These are phyloP conservation scores for Podospora comata DNA, from an alignment of 495 filamentous ascomycete species.

Conservation along the genomic window DNA sequence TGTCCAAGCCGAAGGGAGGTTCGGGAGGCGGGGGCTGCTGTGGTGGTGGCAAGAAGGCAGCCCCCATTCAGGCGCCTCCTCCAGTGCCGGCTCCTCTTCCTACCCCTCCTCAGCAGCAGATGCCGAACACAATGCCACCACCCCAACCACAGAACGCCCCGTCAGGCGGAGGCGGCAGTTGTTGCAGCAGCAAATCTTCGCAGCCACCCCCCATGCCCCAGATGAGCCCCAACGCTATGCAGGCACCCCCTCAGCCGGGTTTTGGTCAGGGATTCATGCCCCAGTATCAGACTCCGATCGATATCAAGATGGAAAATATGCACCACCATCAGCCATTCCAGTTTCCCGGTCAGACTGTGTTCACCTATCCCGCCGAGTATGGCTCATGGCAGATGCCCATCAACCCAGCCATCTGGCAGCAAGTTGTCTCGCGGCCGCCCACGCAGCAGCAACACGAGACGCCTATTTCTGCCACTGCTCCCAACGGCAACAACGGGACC, in stretches of 20 bases:
- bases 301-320: conserved; percentile 21
- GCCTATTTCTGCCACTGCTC: conserved; percentile 13
- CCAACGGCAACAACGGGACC: conserved; percentile 26
- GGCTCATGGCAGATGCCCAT: conserved; percentile 45
- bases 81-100: not conserved
- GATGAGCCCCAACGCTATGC: not conserved
- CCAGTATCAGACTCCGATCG: conserved; percentile 21
- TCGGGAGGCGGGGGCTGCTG: conserved; percentile 17
- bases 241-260: conserved; percentile 8
- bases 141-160: not conserved
- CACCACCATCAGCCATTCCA: conserved; percentile 11
- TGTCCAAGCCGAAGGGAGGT: conserved; percentile 16
- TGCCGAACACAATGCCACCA: not conserved
- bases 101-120: not conserved
- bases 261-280: conserved; percentile 19
- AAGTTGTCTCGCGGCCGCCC: conserved; percentile 26
- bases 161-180: not conserved
- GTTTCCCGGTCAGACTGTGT: conserved; percentile 25
- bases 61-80: not conserved
- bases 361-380: conserved; percentile 40
- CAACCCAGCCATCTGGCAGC: conserved; percentile 38
- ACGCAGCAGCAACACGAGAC: conserved; percentile 14
- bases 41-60: conserved; percentile 12
- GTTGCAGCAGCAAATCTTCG: conserved; percentile 15
- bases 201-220: not conserved